Base-by-base conservation (phyloP, 139 green algal genomes). In the Chlamydomonas sp. region DNA sequence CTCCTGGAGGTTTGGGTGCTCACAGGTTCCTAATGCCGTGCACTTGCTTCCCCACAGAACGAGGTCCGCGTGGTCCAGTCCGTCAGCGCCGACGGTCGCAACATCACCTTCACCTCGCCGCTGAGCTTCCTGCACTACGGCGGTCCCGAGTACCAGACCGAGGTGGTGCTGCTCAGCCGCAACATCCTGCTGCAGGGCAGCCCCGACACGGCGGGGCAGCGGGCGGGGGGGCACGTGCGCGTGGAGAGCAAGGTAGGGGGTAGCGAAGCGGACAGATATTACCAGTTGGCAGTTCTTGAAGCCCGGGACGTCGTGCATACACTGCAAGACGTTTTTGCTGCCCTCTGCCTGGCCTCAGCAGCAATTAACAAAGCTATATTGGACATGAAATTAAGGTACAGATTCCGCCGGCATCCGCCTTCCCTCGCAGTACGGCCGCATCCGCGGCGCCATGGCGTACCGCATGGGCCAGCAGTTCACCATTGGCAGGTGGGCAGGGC, bases 81-180 rank as follows among this genome's bases (percentile, higher is more conserved):
- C 16, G 78, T 94, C 15, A 85, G 71, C 0, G 2, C 84, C 2
- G 89, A 90, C 16, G 66, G 85, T 57, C 80, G 68, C 17, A 92
- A 85, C 2, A 2, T 94, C 12, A 69, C 63, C 63, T 90, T 93
- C 63, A 83, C 67, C 0, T 12, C 5, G 5, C 68, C 61, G 0
- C 69, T 92, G 9, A 63, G 79, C 68, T 88, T 79, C 87, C 66
- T 89, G 61, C 91, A 91, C 79, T 91, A 91, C 72, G 91, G 91
- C 1, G 91, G 91, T 6, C 68, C 85, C 0, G 92, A 94, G 86
- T 94, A 94, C 89, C 90, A 93, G 74, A 89, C 85, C 0, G 92
- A 94, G 84, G 92, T 94, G 63, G 92, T 62, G 5, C 92, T 94
- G 60, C 83, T 94, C 14, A 90, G 82, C 4, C 90, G 90, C 31